These are phyloP conservation scores for Neopestalotiopsis sp. DNA, from an alignment of 2,329 filamentous ascomycete genomes.

Conservation along the genomic window DNA sequence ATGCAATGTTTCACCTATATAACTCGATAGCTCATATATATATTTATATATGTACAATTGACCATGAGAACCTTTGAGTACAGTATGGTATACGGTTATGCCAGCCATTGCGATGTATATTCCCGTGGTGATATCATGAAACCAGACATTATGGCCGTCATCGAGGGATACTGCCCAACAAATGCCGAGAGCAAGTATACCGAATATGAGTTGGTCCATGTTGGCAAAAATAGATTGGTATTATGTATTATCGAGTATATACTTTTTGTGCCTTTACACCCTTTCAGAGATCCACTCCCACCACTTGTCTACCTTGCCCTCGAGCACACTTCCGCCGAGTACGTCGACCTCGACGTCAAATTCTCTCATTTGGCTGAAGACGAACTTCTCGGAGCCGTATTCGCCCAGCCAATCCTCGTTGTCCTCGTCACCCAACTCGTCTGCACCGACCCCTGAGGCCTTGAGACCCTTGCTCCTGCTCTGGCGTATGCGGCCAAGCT, in stretches of 20 bases:
- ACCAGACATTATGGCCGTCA: no score
- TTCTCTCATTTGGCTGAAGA: slow-evolving; percentile 82
- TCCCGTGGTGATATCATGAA: no score
- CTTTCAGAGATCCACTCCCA: slow-evolving; percentile 87
- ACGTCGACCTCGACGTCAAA: slow-evolving; percentile 82
- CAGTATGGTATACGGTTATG: no score
- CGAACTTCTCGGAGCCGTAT: slow-evolving; percentile 78
- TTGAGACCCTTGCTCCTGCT: slow-evolving; percentile 82
- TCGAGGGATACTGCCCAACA: no score
- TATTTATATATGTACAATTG: no score
- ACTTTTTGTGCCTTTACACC: slow-evolving; percentile 53
- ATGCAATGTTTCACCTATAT: no score
- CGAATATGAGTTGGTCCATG: not conserved
- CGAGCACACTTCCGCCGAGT: slow-evolving; percentile 73
- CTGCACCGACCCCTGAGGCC: slow-evolving; percentile 77
- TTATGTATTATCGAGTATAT: slow-evolving; percentile 11
- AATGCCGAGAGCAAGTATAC: no score
- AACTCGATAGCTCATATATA: no score
- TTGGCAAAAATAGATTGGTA: not conserved
- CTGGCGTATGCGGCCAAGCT: slow-evolving; percentile 78
- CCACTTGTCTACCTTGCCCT: slow-evolving; percentile 80
- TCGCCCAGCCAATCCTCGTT: slow-evolving; percentile 86
- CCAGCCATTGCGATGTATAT: no score
- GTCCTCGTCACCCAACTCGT: slow-evolving; percentile 68
- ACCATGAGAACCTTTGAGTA: no score